Evolutionary conservation across 2,329 filamentous ascomycete genomes (phyloP), one percentile per base, ranked within the genome.

Genomic region (Massarina eburnea): DNA sequence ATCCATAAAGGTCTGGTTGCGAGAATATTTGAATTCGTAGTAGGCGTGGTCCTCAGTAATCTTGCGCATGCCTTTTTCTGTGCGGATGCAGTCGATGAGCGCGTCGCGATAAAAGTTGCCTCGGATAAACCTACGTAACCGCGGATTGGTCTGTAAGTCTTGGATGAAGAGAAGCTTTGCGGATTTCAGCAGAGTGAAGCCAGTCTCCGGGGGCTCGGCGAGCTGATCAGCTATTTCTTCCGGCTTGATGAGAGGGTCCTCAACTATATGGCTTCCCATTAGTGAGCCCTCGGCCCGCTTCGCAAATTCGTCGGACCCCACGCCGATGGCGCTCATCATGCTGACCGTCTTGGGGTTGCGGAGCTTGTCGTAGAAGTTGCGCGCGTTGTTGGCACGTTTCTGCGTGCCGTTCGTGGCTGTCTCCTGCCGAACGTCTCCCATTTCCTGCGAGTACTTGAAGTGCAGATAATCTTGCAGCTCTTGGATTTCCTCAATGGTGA

Each of bases 21-120:
- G 84, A 17, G 99, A 79, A 60, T 99, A 99, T 71, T 99, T 96
- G 76, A 99, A 89, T 70, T 97, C 94, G 67, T 97, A 97, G 71
- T 95, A 97, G 0, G 91, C 90, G 62, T 97, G 91, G 19, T 94
- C 85, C 51, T 97, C 92, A 59, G 96, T 91, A 57, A 99, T 97
- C 63, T 89, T 89, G 46, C 89, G 88, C 42, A 96, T 76, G 21
- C 94, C 94, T 72, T 97, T 99, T 49, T 97, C 91, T 0, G 94
- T 99, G 44, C 94, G 85, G 51, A 83, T 83, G 68, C 91, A 95
- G 73, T 92, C 91, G 49, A 99, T 84, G 45, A 88, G 81, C 19
- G 91, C 90, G 56, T 85, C 85, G 63, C 85, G 82, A 64, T 96
- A 97, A 70, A 89, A 96, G 39, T 84, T 85, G 57, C 84, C 82